Percentiles rank a stretch among this genome's conserved stretches.
phyloP scores from a whole-genome alignment of 2,329 filamentous ascomycete species.

The Tolypocladium sp. region DNA sequence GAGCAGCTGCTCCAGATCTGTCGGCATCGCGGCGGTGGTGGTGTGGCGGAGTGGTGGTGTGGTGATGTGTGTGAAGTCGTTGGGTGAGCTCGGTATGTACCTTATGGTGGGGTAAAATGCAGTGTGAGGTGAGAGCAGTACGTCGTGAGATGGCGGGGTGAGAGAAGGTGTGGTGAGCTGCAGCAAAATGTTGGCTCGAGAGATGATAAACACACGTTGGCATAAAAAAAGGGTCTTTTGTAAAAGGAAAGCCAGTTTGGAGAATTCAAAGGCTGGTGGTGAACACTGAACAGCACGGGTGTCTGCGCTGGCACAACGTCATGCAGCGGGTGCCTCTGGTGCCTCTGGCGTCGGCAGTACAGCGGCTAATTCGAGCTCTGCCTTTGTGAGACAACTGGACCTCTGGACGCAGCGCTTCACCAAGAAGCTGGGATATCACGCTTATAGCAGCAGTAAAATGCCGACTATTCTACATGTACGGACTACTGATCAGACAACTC shows the following conservation, averaged over 20 bases:
- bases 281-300: background rate
- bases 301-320: background rate
- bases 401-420: background rate
- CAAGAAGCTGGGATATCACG: background rate
- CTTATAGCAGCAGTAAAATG: background rate
- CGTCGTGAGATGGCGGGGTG: background rate
- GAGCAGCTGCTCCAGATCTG: conserved; percentile 51
- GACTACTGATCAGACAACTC: background rate
- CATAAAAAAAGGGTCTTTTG: background rate
- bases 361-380: background rate
- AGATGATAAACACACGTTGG: too few species aligned
- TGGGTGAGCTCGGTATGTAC: background rate
- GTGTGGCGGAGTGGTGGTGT: conserved; percentile 2
- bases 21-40: conserved; percentile 39
- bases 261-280: background rate
- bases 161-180: background rate
- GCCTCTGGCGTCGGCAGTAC: background rate
- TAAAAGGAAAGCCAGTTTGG: background rate
- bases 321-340: background rate
- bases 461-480: background rate
- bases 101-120: conserved; percentile 13
- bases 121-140: background rate
- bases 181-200: background rate
- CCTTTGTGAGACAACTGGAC: background rate
- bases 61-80: background rate